These are phyloP conservation scores for Amphichorda felina DNA, from an alignment of 2,329 filamentous ascomycete species.

Conservation along the genomic window DNA sequence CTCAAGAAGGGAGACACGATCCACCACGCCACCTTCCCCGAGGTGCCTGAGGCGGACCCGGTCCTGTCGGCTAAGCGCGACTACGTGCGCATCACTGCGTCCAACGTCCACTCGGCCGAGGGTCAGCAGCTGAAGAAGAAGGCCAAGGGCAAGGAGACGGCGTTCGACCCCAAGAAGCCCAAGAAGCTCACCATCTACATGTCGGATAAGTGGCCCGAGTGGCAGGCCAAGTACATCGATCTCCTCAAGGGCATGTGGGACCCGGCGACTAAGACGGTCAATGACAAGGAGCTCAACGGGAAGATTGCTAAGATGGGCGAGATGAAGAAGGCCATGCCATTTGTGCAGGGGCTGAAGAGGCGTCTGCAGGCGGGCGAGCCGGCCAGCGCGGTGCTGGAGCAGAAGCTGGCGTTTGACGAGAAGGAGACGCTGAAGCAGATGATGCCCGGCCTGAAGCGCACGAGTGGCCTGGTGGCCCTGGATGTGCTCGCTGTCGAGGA, in stretches of 20 bases:
- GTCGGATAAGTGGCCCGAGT: slow-evolving; percentile 68
- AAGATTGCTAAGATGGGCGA: slow-evolving; percentile 73
- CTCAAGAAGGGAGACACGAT: slow-evolving; percentile 66
- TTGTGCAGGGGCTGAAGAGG: slow-evolving; percentile 79
- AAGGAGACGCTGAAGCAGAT: slow-evolving; percentile 63
- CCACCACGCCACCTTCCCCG: slow-evolving; percentile 59
- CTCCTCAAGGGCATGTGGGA: slow-evolving; percentile 64
- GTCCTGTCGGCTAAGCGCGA: slow-evolving; percentile 65
- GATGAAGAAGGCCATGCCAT: slow-evolving; percentile 98
- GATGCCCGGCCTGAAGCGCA: slow-evolving; percentile 64
- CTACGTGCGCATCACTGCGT: slow-evolving; percentile 67
- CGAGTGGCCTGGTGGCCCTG: slow-evolving; percentile 52
- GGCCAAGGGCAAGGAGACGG: slow-evolving; percentile 77
- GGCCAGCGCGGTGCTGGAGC: slow-evolving; percentile 59
- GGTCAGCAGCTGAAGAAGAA: slow-evolving; percentile 76
- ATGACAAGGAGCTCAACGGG: slow-evolving; percentile 72
- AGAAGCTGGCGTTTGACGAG: slow-evolving; percentile 83
- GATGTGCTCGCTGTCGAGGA: slow-evolving; percentile 58
- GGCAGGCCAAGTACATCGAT: slow-evolving; percentile 87
- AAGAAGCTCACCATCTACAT: slow-evolving; percentile 86
- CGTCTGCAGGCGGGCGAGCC: slow-evolving; percentile 62
- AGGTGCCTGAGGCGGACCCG: slow-evolving; percentile 52
- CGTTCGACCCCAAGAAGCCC: slow-evolving; percentile 81
- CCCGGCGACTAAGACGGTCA: slow-evolving; percentile 43
- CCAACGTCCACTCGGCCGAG: slow-evolving; percentile 70